phyloP scores from a whole-genome alignment of 768 basidiomycete genomes.

The Amanita inopinata region DNA sequence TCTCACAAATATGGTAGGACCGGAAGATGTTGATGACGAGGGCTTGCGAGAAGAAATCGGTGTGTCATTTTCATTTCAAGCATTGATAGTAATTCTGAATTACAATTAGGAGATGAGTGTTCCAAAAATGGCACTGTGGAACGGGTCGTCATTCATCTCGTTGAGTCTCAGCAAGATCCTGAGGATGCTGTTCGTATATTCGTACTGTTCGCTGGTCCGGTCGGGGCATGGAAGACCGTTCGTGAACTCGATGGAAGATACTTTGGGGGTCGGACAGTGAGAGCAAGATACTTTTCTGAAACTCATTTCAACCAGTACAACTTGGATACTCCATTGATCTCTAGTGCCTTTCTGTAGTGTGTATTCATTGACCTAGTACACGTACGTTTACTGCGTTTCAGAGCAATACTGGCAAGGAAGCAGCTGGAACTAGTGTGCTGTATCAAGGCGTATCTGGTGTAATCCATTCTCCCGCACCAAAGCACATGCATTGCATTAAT shows the following conservation, averaged over 20 bases:
- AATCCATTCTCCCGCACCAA: no score
- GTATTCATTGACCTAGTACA: constrained; percentile 8
- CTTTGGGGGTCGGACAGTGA: constrained; percentile 79
- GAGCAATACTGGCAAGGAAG: no score
- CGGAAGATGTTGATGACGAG: constrained; percentile 77
- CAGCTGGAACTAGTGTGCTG: no score
- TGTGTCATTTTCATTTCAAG: constrained; percentile 21
- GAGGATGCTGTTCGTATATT: constrained; percentile 91
- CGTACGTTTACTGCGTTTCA: not conserved
- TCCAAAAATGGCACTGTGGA: constrained; percentile 89
- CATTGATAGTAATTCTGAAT: not conserved
- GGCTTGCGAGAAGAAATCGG: constrained; percentile 86
- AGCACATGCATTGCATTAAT: constrained; percentile 36
- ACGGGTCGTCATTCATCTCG: constrained; percentile 74
- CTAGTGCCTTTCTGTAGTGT: constrained; percentile 10
- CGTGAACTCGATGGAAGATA: constrained; percentile 88
- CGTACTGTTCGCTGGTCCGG: constrained; percentile 83
- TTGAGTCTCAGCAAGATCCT: constrained; percentile 58
- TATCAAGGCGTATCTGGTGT: no score
- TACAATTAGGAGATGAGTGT: constrained; percentile 70
- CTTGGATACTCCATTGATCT: constrained; percentile 31
- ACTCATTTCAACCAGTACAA: constrained; percentile 35
- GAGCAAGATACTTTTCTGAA: constrained; percentile 78
- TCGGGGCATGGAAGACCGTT: constrained; percentile 93
- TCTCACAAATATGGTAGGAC: constrained; percentile 82